Evolutionary conservation across 345 rosid species (phyloP).

Genomic region (Theobroma cacao): DNA sequence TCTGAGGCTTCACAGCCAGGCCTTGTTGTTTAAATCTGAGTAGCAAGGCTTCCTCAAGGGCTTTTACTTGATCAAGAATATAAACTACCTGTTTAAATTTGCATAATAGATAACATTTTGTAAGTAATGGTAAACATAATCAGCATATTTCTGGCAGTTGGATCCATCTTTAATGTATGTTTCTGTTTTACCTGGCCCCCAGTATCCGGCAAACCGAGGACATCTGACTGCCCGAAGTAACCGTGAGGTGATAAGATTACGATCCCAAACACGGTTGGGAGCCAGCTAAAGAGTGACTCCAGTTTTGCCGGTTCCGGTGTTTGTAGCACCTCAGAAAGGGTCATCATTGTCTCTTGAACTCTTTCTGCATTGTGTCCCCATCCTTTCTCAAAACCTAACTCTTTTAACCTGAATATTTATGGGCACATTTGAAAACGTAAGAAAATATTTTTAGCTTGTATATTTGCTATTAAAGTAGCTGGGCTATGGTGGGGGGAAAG

Average conservation of each 20-base stretch:
- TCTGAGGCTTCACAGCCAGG: constrained; percentile 69
- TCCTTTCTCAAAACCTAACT: constrained; percentile 56
- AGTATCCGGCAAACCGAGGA: constrained; percentile 92
- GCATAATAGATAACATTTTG: not conserved
- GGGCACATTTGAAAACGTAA: not conserved
- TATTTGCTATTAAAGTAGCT: not conserved
- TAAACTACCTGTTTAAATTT: constrained; percentile 66
- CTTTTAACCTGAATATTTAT: constrained; percentile 39
- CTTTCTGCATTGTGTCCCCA: constrained; percentile 61
- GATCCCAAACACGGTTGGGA: constrained; percentile 74
- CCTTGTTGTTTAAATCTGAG: constrained; percentile 73
- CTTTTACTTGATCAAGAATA: constrained; percentile 97
- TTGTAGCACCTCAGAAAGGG: constrained; percentile 51
- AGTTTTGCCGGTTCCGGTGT: constrained; percentile 53
- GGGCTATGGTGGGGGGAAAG: not conserved
- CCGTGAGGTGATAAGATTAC: constrained; percentile 95
- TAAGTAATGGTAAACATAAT: not conserved
- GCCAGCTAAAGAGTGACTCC: constrained; percentile 57
- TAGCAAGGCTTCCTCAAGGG: constrained; percentile 79
- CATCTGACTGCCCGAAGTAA: constrained; percentile 85
- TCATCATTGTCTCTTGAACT: constrained; percentile 47
- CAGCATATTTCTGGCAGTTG: not conserved
- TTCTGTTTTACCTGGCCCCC: constrained; percentile 70
- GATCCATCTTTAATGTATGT: not conserved
- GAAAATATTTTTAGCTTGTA: not conserved